Base-by-base conservation (phyloP, 768 basidiomycete genomes). In the Kwoniella heveanensis region DNA sequence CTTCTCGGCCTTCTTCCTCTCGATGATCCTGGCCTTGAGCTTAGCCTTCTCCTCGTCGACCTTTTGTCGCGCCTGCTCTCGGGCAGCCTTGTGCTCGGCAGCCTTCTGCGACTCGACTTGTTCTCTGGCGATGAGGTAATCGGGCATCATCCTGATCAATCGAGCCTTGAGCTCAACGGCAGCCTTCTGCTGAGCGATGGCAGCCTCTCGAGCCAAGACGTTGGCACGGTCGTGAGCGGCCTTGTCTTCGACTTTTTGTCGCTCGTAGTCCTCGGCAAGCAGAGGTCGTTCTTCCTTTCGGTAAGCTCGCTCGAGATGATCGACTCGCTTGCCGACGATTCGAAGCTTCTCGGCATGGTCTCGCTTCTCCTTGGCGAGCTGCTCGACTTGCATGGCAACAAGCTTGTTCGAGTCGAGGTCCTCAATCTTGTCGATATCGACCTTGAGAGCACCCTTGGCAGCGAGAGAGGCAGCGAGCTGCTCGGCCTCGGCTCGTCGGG, bases 281-380 rank as follows among this genome's bases (percentile, higher is more conserved):
- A 98, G 83, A 0, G 93, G 90, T 6, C 88, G 85, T 77, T 98
- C 95, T 53, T 92, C 93, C 79, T 92, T 92, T 70, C 95, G 89
- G 82, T 88, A 90, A 0, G 94, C 93, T 57, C 93, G 91, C 81
- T 98, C 95, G 78, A 90, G 79, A 81, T 99, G 95, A 77, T 98
- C 96, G 71, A 97, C 86, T 25, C 93, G 89, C 82, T 98, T 98
- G 37, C 87, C 78, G 48, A 88, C 85, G 68, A 94, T 86, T 24
- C 92, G 88, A 52, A 95, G 84, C 22, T 89, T 86, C 72, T 92
- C 90, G 61, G 84, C 85, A 67, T 91, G 83, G 69, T 92, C 90
- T 72, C 87, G 88, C 84, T 93, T 95, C 82, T 98, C 94, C 82
- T 95, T 96, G 82, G 96, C 96, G 49, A 97, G 84, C 76, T 97